Conservation (phyloP, 108 stramenopile species). For the Epithemia pelagica region DNA sequence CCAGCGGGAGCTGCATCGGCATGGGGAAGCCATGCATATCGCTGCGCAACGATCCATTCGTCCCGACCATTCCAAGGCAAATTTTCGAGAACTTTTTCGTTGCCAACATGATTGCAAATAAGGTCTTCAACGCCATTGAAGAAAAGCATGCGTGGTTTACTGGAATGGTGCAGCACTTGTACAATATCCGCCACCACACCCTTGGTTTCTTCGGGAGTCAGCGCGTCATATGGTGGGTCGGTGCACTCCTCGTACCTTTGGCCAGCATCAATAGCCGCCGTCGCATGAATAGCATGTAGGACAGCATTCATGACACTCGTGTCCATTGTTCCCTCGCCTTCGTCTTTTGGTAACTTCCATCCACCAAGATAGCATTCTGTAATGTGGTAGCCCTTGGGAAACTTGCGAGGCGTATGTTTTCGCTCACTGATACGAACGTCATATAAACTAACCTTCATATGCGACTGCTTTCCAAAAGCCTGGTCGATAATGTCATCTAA, state of each 20-base stretch:
- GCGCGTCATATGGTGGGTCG: constrained; percentile 87
- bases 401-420: constrained; percentile 34
- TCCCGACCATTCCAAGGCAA: constrained; percentile 65
- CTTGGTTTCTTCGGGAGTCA: constrained; percentile 82
- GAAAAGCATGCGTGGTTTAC: constrained; percentile 41
- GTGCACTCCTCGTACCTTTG: constrained; percentile 87
- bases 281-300: constrained; percentile 78
- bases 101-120: constrained; percentile 94
- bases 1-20: constrained; percentile 24
- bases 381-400: constrained; percentile 82
- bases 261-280: constrained; percentile 42
- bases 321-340: not conserved
- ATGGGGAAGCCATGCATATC: constrained; percentile 56
- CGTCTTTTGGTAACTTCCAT: not conserved
- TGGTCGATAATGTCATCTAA: constrained; percentile 67
- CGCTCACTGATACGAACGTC: constrained; percentile 53
- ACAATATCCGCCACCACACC: constrained; percentile 81
- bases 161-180: constrained; percentile 56
- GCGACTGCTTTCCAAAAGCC: constrained; percentile 37
- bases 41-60: constrained; percentile 42
- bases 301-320: constrained; percentile 25
- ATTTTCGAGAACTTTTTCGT: constrained; percentile 70
- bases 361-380: constrained; percentile 82
- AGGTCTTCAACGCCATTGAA: constrained; percentile 84
- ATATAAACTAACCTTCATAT: constrained; percentile 60